Evolutionary conservation across 2,329 filamentous ascomycete species (phyloP), one percentile per base, ranked within the genome.

Genomic region (Cytospora schulzeri): DNA sequence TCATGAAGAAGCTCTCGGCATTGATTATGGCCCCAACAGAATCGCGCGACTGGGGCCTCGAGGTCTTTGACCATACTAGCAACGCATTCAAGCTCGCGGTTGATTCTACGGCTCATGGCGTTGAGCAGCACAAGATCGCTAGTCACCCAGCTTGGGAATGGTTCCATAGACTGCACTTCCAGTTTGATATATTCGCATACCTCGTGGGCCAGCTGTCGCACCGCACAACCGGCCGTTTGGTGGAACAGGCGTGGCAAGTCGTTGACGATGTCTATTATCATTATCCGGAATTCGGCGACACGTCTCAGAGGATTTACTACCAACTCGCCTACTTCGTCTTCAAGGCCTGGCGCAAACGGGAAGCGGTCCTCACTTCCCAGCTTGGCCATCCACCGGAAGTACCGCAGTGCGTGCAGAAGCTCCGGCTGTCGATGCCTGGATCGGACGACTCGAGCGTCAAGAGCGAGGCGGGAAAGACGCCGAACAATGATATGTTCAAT

Each of bases 81-180:
- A 83, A 84, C 61, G 73, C 86, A 9, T 87, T 87, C 76, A 83
- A 82, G 69, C 75, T 86, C 17, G 77, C 84, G 1, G 69, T 87
- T 26, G 76, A 79, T 51, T 76, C 79, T 31, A 76, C 80, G 22
- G 82, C 85, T 68, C 78, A 83, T 66, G 80, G 80, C 61, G 71
- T 80, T 12, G 74, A 75, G 11, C 74, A 81, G 15, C 83, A 83
- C 68, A 71, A 77, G 29, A 70, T 76, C 2, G 75, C 81, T 68
- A 73, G 75, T 22, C 74, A 78, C 28, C 77, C 75, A 0, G 81
- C 82, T 1, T 87, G 86, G 70, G 69, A 82, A 14, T 88, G 85
- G 85, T 86, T 82, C 68, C 76, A 81, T 71, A 79, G 80, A 65
- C 74, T 77, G 28, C 81, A 85, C 69, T 85, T 87, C 71, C 84